Percentiles rank a stretch among this genome's conserved stretches.
These are phyloP conservation scores for Cladosporium sp. DNA, from an alignment of 2,329 filamentous ascomycete species.

Conservation along the genomic window DNA sequence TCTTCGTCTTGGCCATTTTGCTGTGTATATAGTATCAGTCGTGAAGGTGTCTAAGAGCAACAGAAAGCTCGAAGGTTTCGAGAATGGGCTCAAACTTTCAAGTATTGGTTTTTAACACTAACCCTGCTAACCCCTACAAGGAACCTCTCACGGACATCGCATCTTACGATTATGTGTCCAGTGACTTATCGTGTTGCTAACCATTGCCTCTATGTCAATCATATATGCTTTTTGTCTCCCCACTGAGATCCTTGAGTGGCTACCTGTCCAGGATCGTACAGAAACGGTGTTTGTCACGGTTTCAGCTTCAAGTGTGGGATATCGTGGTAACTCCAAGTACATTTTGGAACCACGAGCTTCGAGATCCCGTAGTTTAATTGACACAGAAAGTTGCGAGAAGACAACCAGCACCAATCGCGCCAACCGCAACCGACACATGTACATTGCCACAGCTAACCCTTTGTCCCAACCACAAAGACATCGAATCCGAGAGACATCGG, in stretches of 20 bases:
- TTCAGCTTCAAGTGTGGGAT: not conserved
- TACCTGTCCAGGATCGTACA: not conserved
- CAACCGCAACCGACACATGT: not conserved
- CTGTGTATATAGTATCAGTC: not conserved
- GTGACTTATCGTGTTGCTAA: not conserved
- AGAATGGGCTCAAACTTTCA: not conserved
- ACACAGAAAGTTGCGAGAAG: not conserved
- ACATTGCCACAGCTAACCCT: not conserved
- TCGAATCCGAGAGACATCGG: not conserved
- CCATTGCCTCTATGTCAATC: not conserved
- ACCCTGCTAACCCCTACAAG: not conserved
- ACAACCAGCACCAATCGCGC: not conserved
- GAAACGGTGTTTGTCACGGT: not conserved
- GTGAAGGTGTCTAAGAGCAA: not conserved
- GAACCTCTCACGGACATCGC: not conserved
- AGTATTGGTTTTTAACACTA: not conserved
- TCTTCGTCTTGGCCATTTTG: constrained; percentile 14
- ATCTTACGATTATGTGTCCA: not conserved
- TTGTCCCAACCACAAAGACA: not conserved
- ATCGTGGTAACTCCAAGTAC: no score
- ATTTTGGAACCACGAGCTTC: no score
- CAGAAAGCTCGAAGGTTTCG: not conserved
- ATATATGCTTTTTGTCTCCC: not conserved
- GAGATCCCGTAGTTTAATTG: no score
- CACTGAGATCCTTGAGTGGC: not conserved